A percentile compares a stretch with the other conserved stretches of the same genome.
Conservation (phyloP, 139 green algal genomes). For the Monoraphidium neglectum region DNA sequence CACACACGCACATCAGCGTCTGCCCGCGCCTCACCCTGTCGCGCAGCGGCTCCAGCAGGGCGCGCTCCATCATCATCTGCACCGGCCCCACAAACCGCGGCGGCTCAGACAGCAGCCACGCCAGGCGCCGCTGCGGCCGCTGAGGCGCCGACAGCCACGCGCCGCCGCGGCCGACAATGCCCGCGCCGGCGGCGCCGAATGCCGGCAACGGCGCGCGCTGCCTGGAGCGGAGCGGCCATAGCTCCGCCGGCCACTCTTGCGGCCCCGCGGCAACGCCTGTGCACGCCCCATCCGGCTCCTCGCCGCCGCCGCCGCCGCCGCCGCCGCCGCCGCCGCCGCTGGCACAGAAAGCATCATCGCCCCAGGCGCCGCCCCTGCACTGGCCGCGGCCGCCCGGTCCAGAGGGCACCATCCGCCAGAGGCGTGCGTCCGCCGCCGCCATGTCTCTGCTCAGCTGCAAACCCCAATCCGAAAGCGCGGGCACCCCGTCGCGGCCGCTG, state of each 20-base stretch:
- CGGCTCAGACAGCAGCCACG: slow-evolving; percentile 14
- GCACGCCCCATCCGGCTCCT: slow-evolving; percentile 4
- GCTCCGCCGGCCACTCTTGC: slow-evolving; percentile 2
- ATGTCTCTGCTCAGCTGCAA: no score
- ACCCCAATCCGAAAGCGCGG: no score
- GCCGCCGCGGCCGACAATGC: background rate
- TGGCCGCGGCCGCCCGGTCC: no score
- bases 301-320: background rate
- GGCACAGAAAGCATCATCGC: no score
- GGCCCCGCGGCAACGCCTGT: background rate
- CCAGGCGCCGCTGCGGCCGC: slow-evolving; percentile 8
- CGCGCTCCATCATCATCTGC: slow-evolving; percentile 5
- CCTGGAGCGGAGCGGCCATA: slow-evolving; percentile 31
- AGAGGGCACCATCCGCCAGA: no score
- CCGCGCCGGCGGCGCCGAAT: background rate
- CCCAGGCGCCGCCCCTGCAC: no score
- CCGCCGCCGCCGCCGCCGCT: no score
- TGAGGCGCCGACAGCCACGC: background rate
- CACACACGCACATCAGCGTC: background rate
- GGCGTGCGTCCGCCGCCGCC: no score
- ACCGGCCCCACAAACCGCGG: background rate
- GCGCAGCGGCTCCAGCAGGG: slow-evolving; percentile 35
- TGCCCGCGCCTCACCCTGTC: slow-evolving; percentile 11
- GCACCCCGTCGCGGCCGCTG: no score
- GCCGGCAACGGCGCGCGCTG: background rate